Percentiles rank a stretch among this genome's conserved stretches.
phyloP scores from a whole-genome alignment of 75 land plant species.

The Pinus tabuliformis region DNA sequence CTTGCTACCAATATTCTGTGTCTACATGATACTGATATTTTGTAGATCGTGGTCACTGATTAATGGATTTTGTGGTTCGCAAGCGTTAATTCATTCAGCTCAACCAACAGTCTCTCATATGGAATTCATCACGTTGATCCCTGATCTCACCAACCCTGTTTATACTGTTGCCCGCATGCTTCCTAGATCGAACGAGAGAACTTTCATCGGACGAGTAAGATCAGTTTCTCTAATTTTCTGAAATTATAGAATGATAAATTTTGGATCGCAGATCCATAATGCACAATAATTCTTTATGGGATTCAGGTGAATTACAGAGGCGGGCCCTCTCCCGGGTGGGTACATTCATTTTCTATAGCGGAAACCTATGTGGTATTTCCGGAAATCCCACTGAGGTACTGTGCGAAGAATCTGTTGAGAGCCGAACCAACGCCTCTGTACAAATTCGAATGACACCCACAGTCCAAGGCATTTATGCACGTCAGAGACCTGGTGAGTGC shows the following conservation, averaged over 20 bases:
- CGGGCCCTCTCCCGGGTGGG: slow-evolving; percentile 79
- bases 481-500: slow-evolving; percentile 60
- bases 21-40: too few relatives aligned
- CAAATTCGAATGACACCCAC: slow-evolving; percentile 80
- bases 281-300: background rate
- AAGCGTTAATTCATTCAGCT: slow-evolving; percentile 71
- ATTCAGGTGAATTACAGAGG: slow-evolving; percentile 58
- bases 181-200: slow-evolving; percentile 65
- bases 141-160: slow-evolving; percentile 73
- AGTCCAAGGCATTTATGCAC: slow-evolving; percentile 65
- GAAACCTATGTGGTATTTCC: slow-evolving; percentile 70
- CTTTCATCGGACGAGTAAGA: slow-evolving; percentile 52
- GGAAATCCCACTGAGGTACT: slow-evolving; percentile 81
- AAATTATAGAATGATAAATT: background rate
- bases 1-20: too few relatives aligned
- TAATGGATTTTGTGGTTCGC: background rate
- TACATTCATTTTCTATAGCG: slow-evolving; percentile 83
- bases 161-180: slow-evolving; percentile 75
- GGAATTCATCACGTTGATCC: slow-evolving; percentile 74
- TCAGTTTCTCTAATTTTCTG: background rate
- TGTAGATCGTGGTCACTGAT: too few relatives aligned
- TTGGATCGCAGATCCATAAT: background rate
- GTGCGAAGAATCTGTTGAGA: slow-evolving; percentile 52
- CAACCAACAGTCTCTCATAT: slow-evolving; percentile 73
- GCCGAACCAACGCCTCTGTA: slow-evolving; percentile 73